Percentiles rank a stretch among this genome's conserved stretches.
Conservation (phyloP, 768 basidiomycete species). For the Pleurotus salmoneostramineus region DNA sequence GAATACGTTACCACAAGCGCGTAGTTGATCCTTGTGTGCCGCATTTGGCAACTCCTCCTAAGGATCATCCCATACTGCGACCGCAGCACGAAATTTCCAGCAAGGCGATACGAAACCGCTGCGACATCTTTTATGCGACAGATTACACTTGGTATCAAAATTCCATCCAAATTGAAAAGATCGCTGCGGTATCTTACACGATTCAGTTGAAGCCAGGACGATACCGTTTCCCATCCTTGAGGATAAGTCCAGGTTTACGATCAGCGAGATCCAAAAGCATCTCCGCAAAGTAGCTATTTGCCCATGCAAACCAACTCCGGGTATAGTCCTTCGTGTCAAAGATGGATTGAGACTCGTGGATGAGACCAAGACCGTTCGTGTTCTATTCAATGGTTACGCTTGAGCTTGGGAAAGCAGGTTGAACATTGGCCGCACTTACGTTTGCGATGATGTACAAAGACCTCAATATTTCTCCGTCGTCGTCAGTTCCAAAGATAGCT, state of each 20-base stretch:
- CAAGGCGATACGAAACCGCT: too few species aligned
- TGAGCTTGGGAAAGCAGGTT: not conserved
- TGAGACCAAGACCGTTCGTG: slow-evolving; percentile 70
- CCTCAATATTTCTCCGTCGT: slow-evolving; percentile 63
- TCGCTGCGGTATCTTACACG: not conserved
- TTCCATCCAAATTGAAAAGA: too few species aligned
- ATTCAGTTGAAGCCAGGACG: slow-evolving; percentile 37
- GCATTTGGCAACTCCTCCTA: not conserved
- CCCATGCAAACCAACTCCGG: slow-evolving; percentile 81
- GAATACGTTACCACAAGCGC: not conserved
- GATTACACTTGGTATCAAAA: too few species aligned
- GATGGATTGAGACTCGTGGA: slow-evolving; percentile 72
- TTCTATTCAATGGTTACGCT: slow-evolving; percentile 37
- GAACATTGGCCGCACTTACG: slow-evolving; percentile 33
- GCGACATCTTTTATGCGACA: too few species aligned
- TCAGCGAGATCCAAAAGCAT: slow-evolving; percentile 76
- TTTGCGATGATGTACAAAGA: slow-evolving; percentile 65
- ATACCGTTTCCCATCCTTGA: slow-evolving; percentile 54
- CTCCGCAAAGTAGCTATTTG: slow-evolving; percentile 80
- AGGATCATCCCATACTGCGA: not conserved
- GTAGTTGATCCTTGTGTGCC: slow-evolving; percentile 5
- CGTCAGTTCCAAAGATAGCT: slow-evolving; percentile 69
- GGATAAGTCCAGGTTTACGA: slow-evolving; percentile 66
- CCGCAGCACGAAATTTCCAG: not conserved
- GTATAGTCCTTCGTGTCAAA: slow-evolving; percentile 56